phyloP scores from a whole-genome alignment of 805 yeast genomes.

The Cephaloascus fragrans region DNA sequence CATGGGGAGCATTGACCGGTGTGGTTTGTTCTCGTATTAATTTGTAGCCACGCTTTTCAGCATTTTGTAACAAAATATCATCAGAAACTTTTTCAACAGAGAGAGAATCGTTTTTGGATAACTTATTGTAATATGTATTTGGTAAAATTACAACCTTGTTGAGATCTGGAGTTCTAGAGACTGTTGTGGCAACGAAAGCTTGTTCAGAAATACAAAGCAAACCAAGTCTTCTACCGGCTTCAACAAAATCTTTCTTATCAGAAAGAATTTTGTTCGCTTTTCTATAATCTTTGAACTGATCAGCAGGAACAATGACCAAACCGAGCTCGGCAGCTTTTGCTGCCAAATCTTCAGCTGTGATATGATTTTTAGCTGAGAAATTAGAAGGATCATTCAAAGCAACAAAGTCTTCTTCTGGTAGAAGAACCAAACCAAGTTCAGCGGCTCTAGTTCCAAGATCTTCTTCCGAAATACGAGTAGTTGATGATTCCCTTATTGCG shows the following conservation, averaged over 20 bases:
- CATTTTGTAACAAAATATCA: conserved; percentile 33
- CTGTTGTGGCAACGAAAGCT: conserved; percentile 57
- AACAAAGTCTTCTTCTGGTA: background rate
- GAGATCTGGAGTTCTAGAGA: conserved; percentile 42
- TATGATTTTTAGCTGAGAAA: conserved; percentile 1
- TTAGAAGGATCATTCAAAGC: background rate
- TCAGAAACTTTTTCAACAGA: conserved; percentile 35
- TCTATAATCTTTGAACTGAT: background rate
- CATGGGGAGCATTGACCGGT: background rate
- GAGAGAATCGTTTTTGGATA: conserved; percentile 35
- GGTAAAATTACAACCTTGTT: conserved; percentile 56
- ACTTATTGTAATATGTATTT: conserved; percentile 48
- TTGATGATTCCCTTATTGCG: conserved; percentile 2
- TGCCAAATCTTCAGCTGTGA: conserved; percentile 21
- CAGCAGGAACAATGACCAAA: conserved; percentile 18
- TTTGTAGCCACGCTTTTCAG: conserved; percentile 38
- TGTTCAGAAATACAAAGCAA: conserved; percentile 46
- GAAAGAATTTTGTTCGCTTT: background rate
- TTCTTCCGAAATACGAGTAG: background rate
- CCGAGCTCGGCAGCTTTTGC: conserved; percentile 31
- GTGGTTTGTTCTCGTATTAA: conserved; percentile 5
- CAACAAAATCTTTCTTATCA: conserved; percentile 17
- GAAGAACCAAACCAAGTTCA: background rate
- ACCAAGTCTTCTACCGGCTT: conserved; percentile 34
- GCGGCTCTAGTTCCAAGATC: background rate